These are phyloP conservation scores for Musa acuminata DNA, from an alignment of 176 grass and related monocot genomes.

Conservation along the genomic window DNA sequence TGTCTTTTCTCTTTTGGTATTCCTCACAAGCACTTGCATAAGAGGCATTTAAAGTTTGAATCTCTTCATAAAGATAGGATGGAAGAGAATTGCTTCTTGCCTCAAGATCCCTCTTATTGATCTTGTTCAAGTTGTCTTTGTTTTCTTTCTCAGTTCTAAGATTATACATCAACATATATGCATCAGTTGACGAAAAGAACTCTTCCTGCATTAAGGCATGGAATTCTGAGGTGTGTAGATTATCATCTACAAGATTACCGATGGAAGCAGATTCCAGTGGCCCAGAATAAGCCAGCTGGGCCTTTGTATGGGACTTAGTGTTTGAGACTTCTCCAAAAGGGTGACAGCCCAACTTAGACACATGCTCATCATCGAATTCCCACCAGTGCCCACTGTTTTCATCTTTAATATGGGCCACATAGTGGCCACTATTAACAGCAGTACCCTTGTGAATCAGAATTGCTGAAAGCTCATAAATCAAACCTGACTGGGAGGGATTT, in stretches of 20 bases:
- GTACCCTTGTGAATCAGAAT: slow-evolving; percentile 98
- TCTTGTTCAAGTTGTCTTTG: slow-evolving; percentile 28
- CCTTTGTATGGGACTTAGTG: slow-evolving; percentile 45
- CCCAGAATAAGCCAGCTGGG: slow-evolving; percentile 20
- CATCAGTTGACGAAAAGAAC: slow-evolving; percentile 91
- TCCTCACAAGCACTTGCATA: slow-evolving; percentile 58
- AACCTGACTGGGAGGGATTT: slow-evolving; percentile 36
- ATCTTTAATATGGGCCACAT: slow-evolving; percentile 96
- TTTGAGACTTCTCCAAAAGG: slow-evolving; percentile 77
- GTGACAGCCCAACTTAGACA: slow-evolving; percentile 75
- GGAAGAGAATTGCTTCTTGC: slow-evolving; percentile 49
- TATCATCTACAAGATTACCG: slow-evolving; percentile 32
- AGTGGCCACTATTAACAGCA: slow-evolving; percentile 93
- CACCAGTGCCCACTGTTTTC: slow-evolving; percentile 85
- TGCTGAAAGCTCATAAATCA: slow-evolving; percentile 66
- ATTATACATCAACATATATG: slow-evolving; percentile 99
- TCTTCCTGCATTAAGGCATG: slow-evolving; percentile 21
- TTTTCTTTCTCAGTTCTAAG: slow-evolving; percentile 29
- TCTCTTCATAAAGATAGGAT: slow-evolving; percentile 50
- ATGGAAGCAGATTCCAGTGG: slow-evolving; percentile 21
- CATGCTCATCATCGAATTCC: slow-evolving; percentile 99
- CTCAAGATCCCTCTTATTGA: background rate
- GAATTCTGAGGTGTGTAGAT: slow-evolving; percentile 19
- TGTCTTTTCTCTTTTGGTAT: slow-evolving; percentile 65
- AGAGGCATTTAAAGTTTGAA: slow-evolving; percentile 50